These are phyloP conservation scores for Mortierella sp. DNA, from an alignment of 371 early-diverging fungal species.

Conservation along the genomic window DNA sequence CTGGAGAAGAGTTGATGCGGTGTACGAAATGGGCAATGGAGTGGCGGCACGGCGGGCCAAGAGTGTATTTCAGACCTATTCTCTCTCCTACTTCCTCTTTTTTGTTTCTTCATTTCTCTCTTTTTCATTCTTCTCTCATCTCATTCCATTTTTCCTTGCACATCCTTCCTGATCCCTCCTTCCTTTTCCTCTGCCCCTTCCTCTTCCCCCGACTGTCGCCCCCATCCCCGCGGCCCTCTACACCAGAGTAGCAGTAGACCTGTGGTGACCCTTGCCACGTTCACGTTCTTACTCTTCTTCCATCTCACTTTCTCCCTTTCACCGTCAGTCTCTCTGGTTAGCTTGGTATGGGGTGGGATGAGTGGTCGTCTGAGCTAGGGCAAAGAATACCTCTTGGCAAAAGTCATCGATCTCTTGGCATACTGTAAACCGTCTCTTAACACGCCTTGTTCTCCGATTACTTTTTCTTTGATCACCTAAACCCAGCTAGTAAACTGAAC, in stretches of 20 bases:
- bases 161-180: not conserved
- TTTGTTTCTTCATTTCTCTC: not conserved
- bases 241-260: no score
- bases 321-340: not conserved
- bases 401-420: no score
- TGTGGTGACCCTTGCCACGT: not conserved
- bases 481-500: no score
- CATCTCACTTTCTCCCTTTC: not conserved
- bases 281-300: not conserved
- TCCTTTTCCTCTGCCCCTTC: not conserved
- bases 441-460: not conserved
- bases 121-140: not conserved
- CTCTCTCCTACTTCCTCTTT: no score
- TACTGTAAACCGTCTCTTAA: not conserved
- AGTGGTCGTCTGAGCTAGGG: no score
- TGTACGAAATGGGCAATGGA: no score
- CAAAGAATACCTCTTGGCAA: no score
- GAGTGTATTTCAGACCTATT: no score
- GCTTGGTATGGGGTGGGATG: conserved; percentile 8
- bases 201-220: not conserved
- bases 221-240: not conserved
- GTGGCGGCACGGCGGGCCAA: no score
- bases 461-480: not conserved
- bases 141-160: not conserved
- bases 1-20: no score